These are phyloP conservation scores for Cladosporium sp. DNA, from an alignment of 2,329 filamentous ascomycete species.

Conservation along the genomic window DNA sequence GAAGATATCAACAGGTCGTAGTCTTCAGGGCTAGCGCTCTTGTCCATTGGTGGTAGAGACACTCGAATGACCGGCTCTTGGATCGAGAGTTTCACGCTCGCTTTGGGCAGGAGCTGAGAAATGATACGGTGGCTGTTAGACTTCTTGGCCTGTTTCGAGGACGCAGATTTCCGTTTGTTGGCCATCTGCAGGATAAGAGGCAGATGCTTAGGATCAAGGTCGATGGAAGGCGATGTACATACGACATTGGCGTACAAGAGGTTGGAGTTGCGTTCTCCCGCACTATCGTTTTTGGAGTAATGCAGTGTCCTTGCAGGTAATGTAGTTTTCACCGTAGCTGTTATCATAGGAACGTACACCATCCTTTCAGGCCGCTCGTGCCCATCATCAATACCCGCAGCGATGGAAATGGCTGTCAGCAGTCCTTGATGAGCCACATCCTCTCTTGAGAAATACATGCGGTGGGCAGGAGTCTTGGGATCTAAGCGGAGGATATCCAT, in stretches of 20 bases:
- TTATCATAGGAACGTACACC: slow-evolving; percentile 95
- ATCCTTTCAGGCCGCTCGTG: slow-evolving; percentile 81
- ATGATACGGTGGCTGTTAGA: slow-evolving; percentile 65
- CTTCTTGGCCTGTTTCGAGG: slow-evolving; percentile 7
- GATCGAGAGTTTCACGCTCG: slow-evolving; percentile 91
- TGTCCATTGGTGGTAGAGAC: slow-evolving; percentile 74
- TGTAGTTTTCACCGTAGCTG: slow-evolving; percentile 90
- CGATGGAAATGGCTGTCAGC: slow-evolving; percentile 87
- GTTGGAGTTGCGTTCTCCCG: slow-evolving; percentile 85
- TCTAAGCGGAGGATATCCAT: slow-evolving; percentile 90
- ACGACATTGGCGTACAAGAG: slow-evolving; percentile 96
- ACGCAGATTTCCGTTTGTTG: slow-evolving; percentile 39
- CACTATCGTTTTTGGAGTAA: slow-evolving; percentile 67
- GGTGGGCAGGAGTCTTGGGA: slow-evolving; percentile 87
- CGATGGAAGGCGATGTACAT: slow-evolving; percentile 90
- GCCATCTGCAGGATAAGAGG: slow-evolving; percentile 79
- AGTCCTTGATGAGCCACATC: slow-evolving; percentile 95
- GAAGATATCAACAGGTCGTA: slow-evolving; percentile 95
- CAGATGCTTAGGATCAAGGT: slow-evolving; percentile 87
- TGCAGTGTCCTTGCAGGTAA: slow-evolving; percentile 92
- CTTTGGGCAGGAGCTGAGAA: slow-evolving; percentile 88
- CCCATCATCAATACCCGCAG: slow-evolving; percentile 88
- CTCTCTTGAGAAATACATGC: slow-evolving; percentile 94
- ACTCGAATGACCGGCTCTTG: slow-evolving; percentile 95
- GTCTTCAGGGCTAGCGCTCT: slow-evolving; percentile 65